Base-by-base conservation (phyloP, 805 yeast genomes). In the Ogataea nonfermentans region DNA sequence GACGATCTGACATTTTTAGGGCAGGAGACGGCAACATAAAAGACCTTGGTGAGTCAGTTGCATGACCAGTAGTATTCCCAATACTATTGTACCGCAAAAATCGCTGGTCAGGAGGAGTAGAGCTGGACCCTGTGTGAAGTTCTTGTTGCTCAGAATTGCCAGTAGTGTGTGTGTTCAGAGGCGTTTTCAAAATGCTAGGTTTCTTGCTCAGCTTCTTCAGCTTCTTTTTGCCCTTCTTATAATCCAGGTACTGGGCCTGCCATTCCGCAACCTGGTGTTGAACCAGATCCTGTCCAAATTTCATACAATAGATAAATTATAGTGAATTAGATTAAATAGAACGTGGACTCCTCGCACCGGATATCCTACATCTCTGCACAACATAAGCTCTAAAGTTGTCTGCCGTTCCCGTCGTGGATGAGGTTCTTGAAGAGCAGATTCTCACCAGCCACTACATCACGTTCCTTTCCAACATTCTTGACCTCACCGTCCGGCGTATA, bases 181-280 rank as follows among this genome's bases (percentile, higher is more conserved):
- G 35, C 3, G 30, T 22, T 11, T 25, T 26, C 16, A 38, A 9
- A 8, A 38, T 36, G 17, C 50, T 51, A 23, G 51, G 49, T 20
- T 48, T 49, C 40, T 48, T 47, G 26, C 41, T 39, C n/a, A 56
- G 40, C 35, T 54, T 57, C 43, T 59, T 67, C 35, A 70, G 53
- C 46, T 62, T 50, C 49, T 64, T 66, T 51, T 66, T 68, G 23
- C 76, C 70, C 30, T 62, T 57, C 50, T 79, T 79, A 57, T 83
- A 83, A 54, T 86, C 84, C 24, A 90, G 70, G 56, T 90, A 90
- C 54, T 81, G 80, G 38, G 78, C 81, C 54, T 78, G 79, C 97
- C 97, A 90, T 54, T 84, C 95, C 4, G 96, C 95, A 40, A 84
- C 84, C 25, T 79, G 70, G 41, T 81, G 81, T 35, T 81, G 82